phyloP scores from a whole-genome alignment of 495 filamentous ascomycete genomes.

The Cudoniella acicularis region DNA sequence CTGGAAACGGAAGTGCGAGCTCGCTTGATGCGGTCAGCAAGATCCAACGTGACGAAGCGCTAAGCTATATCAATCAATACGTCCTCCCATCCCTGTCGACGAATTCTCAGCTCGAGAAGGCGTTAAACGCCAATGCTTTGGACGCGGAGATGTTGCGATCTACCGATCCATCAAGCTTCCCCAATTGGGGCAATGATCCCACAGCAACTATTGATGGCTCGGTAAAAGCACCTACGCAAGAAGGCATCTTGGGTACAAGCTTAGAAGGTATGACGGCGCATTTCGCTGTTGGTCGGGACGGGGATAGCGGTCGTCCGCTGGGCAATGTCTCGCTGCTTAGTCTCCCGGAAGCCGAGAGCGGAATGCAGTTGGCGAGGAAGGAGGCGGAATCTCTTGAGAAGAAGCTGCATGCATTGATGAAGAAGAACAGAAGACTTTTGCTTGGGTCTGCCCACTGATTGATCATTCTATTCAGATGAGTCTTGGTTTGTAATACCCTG shows the following conservation, averaged over 20 bases:
- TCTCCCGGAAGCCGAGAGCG: constrained; percentile 59
- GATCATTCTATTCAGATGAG: constrained; percentile 11
- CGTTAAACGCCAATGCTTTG: constrained; percentile 26
- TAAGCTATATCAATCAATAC: constrained; percentile 65
- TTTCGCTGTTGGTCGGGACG: constrained; percentile 24
- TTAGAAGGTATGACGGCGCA: constrained; percentile 25
- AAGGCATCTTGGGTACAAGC: constrained; percentile 22
- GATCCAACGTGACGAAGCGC: constrained; percentile 57
- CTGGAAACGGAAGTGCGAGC: constrained; percentile 27
- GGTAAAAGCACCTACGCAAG: background rate
- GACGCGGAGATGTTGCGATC: constrained; percentile 35
- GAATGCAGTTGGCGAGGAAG: constrained; percentile 52
- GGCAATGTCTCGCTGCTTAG: constrained; percentile 47
- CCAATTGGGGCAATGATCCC: constrained; percentile 22
- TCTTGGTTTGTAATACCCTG: background rate
- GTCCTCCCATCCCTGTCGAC: constrained; percentile 45
- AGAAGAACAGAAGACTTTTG: constrained; percentile 54
- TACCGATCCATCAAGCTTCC: constrained; percentile 36
- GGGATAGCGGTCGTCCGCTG: constrained; percentile 31
- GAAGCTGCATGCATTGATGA: constrained; percentile 54
- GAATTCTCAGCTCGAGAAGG: constrained; percentile 27
- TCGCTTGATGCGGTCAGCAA: constrained; percentile 50
- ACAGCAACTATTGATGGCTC: constrained; percentile 1
- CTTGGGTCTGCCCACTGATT: constrained; percentile 28
- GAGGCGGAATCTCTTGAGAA: constrained; percentile 70